These are phyloP conservation scores for Neocatenulostroma microsporum DNA, from an alignment of 2,329 filamentous ascomycete genomes.

Conservation along the genomic window DNA sequence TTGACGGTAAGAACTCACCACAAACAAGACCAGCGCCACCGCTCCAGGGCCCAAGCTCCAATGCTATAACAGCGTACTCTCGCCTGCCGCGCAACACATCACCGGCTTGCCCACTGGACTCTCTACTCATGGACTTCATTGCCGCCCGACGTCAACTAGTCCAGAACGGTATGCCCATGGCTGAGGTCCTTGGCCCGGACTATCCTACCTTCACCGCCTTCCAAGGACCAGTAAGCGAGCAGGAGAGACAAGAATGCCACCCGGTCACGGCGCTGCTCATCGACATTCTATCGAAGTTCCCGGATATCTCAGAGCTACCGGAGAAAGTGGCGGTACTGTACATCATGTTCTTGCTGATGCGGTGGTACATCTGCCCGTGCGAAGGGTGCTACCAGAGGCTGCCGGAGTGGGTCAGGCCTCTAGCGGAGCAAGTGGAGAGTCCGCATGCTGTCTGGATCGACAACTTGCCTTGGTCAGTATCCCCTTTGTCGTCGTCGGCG, in stretches of 20 bases:
- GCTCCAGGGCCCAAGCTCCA: too few species aligned
- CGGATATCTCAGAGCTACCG: slow-evolving; percentile 66
- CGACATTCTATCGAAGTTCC: slow-evolving; percentile 77
- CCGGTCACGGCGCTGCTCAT: slow-evolving; percentile 78
- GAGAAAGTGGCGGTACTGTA: slow-evolving; percentile 78
- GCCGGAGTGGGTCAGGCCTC: slow-evolving; percentile 64
- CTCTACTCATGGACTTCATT: slow-evolving; percentile 72
- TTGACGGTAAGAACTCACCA: slow-evolving; percentile 9
- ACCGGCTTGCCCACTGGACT: slow-evolving; percentile 69
- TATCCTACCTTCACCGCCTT: slow-evolving; percentile 76
- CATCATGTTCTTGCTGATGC: slow-evolving; percentile 77
- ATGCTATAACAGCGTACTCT: too few species aligned
- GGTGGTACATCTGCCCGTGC: slow-evolving; percentile 73
- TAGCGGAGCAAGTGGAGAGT: slow-evolving; percentile 55
- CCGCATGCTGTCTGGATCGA: slow-evolving; percentile 77
- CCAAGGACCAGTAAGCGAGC: slow-evolving; percentile 52
- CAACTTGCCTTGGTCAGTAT: slow-evolving; percentile 59
- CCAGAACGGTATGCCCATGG: slow-evolving; percentile 55
- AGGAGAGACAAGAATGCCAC: slow-evolving; percentile 44
- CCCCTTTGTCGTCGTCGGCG: too few species aligned
- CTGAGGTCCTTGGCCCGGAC: slow-evolving; percentile 63
- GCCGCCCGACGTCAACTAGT: slow-evolving; percentile 59
- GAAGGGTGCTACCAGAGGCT: slow-evolving; percentile 70
- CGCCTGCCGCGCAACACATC: slow-evolving; percentile 47
- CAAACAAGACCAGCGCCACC: too few species aligned